A percentile compares a stretch with the other conserved stretches of the same genome.
Conservation (phyloP, 2,329 filamentous ascomycete species). For the Aaosphaeria pasadenensis region DNA sequence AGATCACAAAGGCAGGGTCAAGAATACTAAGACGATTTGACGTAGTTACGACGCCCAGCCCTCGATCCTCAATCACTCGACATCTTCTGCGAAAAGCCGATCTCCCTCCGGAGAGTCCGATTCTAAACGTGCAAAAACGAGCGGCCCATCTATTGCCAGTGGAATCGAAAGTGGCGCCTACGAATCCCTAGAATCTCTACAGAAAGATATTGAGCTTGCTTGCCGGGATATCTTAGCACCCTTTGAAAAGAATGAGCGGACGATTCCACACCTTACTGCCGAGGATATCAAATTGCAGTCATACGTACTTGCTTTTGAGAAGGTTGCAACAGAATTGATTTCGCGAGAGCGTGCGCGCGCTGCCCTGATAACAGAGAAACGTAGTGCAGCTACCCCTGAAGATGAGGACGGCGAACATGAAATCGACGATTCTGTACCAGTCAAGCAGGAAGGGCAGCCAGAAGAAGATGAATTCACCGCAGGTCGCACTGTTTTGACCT, state of each 20-base stretch:
- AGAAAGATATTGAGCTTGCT: slow-evolving; percentile 41
- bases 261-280: slow-evolving; percentile 25
- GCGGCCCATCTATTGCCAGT: slow-evolving; percentile 25
- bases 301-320: slow-evolving; percentile 33
- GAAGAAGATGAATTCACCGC: slow-evolving; percentile 25
- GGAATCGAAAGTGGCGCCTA: slow-evolving; percentile 41
- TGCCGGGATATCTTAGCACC: slow-evolving; percentile 37
- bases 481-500: slow-evolving; percentile 65
- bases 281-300: slow-evolving; percentile 33
- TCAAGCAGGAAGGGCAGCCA: slow-evolving; percentile 5
- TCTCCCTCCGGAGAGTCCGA: slow-evolving; percentile 39
- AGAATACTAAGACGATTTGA: background rate
- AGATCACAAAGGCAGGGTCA: no score
- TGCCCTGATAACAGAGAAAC: slow-evolving; percentile 2
- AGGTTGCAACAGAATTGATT: slow-evolving; percentile 25
- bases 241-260: slow-evolving; percentile 20
- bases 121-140: slow-evolving; percentile 45
- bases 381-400: background rate
- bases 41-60: slow-evolving; percentile 43
- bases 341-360: slow-evolving; percentile 25
- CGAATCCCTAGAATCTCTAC: slow-evolving; percentile 40
- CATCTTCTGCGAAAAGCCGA: slow-evolving; percentile 27
- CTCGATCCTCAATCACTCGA: slow-evolving; percentile 42
- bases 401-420: slow-evolving; percentile 3
- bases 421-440: background rate